Evolutionary conservation across 108 stramenopile genomes (phyloP).

Genomic region (Cyclostephanos invisitatus): DNA sequence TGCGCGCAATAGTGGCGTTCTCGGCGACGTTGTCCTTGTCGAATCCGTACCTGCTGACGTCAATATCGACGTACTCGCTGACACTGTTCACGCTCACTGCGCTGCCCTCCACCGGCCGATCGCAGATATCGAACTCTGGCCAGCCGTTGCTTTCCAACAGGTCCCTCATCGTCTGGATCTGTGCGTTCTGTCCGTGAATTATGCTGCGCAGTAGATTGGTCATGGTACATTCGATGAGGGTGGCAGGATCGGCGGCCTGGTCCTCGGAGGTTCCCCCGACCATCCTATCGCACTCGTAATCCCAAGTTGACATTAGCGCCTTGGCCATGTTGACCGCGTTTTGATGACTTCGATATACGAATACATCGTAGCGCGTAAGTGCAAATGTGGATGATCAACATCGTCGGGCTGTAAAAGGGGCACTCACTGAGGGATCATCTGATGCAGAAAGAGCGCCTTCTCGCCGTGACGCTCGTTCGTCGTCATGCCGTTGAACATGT

Average conservation of each 20-base stretch:
- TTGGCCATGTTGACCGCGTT: constrained; percentile 96
- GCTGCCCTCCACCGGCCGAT: constrained; percentile 12
- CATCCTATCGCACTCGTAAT: constrained; percentile 32
- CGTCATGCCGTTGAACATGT: constrained; percentile 76
- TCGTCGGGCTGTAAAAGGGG: neutral
- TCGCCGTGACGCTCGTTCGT: constrained; percentile 30
- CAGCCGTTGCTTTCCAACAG: constrained; percentile 49
- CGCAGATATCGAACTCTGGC: constrained; percentile 53
- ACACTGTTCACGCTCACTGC: constrained; percentile 1
- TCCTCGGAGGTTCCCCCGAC: constrained; percentile 10
- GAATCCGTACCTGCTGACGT: neutral
- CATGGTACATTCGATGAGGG: constrained; percentile 48
- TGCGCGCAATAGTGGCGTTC: no score
- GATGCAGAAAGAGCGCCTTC: constrained; percentile 68
- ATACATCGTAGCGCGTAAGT: neutral
- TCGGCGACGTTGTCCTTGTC: no score
- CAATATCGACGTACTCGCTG: constrained; percentile 18
- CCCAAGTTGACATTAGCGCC: constrained; percentile 53
- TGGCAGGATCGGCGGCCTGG: constrained; percentile 24
- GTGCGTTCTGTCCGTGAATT: constrained; percentile 75
- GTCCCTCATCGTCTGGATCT: constrained; percentile 80
- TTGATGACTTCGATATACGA: constrained; percentile 46
- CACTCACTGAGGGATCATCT: constrained; percentile 87
- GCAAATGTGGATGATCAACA: neutral
- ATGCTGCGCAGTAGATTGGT: constrained; percentile 61